Conservation (phyloP, 108 stramenopile species). For the Cyclotella distinguenda region DNA sequence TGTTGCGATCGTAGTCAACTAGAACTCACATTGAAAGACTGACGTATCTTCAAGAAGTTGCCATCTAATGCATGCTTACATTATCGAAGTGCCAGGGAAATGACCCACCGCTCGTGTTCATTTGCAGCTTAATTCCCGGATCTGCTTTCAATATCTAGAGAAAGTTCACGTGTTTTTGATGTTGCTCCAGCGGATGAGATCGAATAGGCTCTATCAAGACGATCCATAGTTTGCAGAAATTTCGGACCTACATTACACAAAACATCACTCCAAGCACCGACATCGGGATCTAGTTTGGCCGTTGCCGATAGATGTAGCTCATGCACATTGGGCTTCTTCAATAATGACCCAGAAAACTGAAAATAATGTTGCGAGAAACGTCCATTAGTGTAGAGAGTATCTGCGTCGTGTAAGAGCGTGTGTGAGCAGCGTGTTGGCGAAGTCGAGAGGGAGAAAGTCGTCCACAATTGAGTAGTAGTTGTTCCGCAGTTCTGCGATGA, state of each 20-base stretch:
- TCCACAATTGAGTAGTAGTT: slow-evolving; percentile 16
- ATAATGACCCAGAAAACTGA: slow-evolving; percentile 15
- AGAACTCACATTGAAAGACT: too few species aligned
- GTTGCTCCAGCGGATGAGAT: not conserved
- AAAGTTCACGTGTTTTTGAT: not conserved
- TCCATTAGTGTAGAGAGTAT: slow-evolving; percentile 7
- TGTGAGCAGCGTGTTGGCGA: slow-evolving; percentile 20
- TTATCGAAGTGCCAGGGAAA: slow-evolving; percentile 44
- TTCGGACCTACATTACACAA: slow-evolving; percentile 16
- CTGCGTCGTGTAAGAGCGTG: slow-evolving; percentile 23
- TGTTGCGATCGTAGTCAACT: too few species aligned
- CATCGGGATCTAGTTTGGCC: not conserved
- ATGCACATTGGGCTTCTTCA: slow-evolving; percentile 36
- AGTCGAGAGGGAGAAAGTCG: slow-evolving; percentile 11
- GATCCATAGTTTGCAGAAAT: slow-evolving; percentile 21
- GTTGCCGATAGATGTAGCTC: slow-evolving; percentile 27
- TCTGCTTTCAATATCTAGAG: slow-evolving; percentile 12
- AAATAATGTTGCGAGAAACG: slow-evolving; percentile 32
- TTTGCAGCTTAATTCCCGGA: slow-evolving; percentile 35
- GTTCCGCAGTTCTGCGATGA: slow-evolving; percentile 10
- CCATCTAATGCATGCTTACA: not conserved
- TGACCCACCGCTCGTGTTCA: slow-evolving; percentile 29
- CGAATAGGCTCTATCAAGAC: slow-evolving; percentile 11
- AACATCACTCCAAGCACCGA: slow-evolving; percentile 25
- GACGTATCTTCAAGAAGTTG: not conserved